These are phyloP conservation scores for Striga asiatica DNA, from an alignment of 257 asterid species.

Conservation along the genomic window DNA sequence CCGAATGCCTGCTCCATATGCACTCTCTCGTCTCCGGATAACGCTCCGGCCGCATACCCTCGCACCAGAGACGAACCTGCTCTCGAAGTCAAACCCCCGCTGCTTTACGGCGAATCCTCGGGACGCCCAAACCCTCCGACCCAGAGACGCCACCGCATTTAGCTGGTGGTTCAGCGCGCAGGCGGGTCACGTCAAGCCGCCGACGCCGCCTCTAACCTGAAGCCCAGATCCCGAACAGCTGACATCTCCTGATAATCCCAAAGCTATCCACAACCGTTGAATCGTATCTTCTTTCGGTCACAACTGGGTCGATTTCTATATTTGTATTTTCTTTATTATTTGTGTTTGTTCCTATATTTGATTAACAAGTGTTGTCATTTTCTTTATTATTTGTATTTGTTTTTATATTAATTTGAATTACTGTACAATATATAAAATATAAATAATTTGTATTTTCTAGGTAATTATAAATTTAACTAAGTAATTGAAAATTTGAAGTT, in stretches of 20 bases:
- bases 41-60: constrained; percentile 24
- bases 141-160: constrained; percentile 59
- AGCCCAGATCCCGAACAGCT: constrained; percentile 46
- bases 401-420: no score
- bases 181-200: constrained; percentile 32
- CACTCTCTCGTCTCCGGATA: constrained; percentile 37
- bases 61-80: constrained; percentile 36
- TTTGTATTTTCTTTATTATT: no score
- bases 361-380: no score
- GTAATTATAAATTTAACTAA: no score
- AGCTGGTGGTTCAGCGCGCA: constrained; percentile 53
- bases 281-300: neutral
- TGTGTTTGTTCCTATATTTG: no score
- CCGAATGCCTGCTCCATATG: constrained; percentile 52
- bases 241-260: constrained; percentile 37
- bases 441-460: no score
- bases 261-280: neutral
- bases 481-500: no score
- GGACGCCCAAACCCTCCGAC: constrained; percentile 36
- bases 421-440: no score
- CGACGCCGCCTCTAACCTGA: constrained; percentile 23
- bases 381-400: no score
- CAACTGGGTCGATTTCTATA: no score
- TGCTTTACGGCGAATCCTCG: constrained; percentile 21
- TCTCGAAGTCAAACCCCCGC: constrained; percentile 28